A percentile compares a stretch with the other conserved stretches of the same genome.
Conservation (phyloP, 768 basidiomycete genomes). For the Termitomyces sp. region DNA sequence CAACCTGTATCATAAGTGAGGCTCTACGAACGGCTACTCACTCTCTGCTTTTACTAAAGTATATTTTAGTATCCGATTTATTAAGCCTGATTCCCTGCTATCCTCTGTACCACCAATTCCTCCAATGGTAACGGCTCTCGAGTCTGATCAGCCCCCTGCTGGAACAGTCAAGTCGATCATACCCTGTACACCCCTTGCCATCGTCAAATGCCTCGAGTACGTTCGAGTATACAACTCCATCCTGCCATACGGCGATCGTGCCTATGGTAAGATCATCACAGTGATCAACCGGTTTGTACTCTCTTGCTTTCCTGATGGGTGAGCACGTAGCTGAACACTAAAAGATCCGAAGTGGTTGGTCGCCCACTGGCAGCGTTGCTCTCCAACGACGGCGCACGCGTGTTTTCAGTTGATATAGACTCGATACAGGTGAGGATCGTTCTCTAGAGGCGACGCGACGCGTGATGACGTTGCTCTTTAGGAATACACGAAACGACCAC, state of each 20-base stretch:
- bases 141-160: conserved; percentile 61
- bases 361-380: conserved; percentile 93
- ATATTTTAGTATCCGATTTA: conserved; percentile 79
- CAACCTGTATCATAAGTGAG: conserved; percentile 92
- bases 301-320: background rate
- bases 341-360: conserved; percentile 93
- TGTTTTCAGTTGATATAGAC: conserved; percentile 93
- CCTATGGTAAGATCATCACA: conserved; percentile 88
- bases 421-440: conserved; percentile 65
- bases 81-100: conserved; percentile 69
- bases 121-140: conserved; percentile 22
- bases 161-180: conserved; percentile 95
- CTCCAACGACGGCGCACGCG: conserved; percentile 94
- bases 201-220: conserved; percentile 92
- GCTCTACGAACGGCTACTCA: background rate
- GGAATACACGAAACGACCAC: conserved; percentile 94
- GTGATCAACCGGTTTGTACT: conserved; percentile 83
- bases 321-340: conserved; percentile 5
- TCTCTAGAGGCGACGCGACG: background rate
- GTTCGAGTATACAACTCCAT: conserved; percentile 91
- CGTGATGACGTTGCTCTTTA: conserved; percentile 6
- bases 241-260: conserved; percentile 90
- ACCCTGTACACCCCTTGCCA: conserved; percentile 94
- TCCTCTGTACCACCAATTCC: conserved; percentile 38
- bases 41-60: background rate